A percentile compares a stretch with the other conserved stretches of the same genome.
These are phyloP conservation scores for Skeletonema marinoi DNA, from an alignment of 108 stramenopile species.

Conservation along the genomic window DNA sequence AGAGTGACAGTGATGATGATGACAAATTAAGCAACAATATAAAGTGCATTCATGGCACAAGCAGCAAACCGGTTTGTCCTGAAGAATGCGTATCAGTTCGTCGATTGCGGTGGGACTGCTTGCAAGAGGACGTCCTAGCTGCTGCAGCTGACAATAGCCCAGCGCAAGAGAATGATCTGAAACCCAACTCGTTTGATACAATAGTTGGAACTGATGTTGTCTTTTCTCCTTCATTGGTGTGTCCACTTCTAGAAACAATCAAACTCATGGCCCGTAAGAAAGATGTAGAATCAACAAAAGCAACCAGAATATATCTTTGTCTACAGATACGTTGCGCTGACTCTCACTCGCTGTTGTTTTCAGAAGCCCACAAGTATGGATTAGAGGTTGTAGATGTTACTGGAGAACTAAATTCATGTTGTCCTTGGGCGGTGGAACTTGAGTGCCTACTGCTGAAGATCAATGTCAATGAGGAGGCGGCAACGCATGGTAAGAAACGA, in stretches of 20 bases:
- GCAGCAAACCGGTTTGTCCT: conserved; percentile 10
- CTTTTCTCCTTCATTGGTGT: conserved; percentile 63
- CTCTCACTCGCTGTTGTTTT: conserved; percentile 57
- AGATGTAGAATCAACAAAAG: not conserved
- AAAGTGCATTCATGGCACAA: conserved; percentile 14
- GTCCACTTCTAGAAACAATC: conserved; percentile 63
- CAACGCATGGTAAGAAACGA: not conserved
- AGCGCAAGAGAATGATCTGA: conserved; percentile 11
- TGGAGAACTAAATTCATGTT: conserved; percentile 23
- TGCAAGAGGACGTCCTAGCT: conserved; percentile 46
- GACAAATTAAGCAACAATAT: not conserved
- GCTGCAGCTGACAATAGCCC: not conserved
- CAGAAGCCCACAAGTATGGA: conserved; percentile 46
- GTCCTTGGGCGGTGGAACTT: conserved; percentile 54
- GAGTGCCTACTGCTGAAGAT: conserved; percentile 60
- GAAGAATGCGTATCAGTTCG: conserved; percentile 22
- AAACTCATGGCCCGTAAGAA: conserved; percentile 42
- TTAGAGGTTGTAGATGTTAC: conserved; percentile 57
- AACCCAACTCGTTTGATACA: conserved; percentile 65
- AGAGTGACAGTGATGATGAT: not conserved
- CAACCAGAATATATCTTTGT: conserved; percentile 60
- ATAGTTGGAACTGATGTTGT: conserved; percentile 82
- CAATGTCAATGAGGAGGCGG: not conserved
- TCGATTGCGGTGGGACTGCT: conserved; percentile 61
- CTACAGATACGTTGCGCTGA: conserved; percentile 70